Base-by-base conservation (phyloP, 805 yeast genomes). In the Candida coleopterorum region DNA sequence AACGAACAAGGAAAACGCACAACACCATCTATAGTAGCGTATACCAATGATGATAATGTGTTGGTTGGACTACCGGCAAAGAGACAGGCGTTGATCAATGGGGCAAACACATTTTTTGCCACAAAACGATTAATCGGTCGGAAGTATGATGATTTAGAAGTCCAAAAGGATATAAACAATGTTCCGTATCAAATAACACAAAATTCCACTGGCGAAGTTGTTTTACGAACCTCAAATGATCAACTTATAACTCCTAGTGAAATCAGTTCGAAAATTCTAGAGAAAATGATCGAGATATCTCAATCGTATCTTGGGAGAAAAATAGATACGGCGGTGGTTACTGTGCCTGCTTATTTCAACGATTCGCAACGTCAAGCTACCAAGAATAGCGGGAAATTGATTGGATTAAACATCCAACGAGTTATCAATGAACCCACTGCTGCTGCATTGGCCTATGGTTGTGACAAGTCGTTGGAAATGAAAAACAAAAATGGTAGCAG, bases 381-480 rank as follows among this genome's bases (percentile, higher is more conserved):
- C n/a, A 81, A 83, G 53, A 74, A 73, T 52, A 85, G 90, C 0
- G 94, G 90, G 23, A 68, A 71, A 49, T 62, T 81, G 47, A 84
- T 83, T n/a, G 90, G 90, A 18, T 59, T 84, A 47, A 79, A 83
- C 40, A 84, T 84, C 20, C 59, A 83, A 48, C 68, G 94, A 56
- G 88, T 84, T 31, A 74, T 84, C 22, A 84, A 84, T 58, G 93
- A 84, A 59, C 93, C 93, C 27, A 84, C 93, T 17, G 90, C 90
- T 9, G 90, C 93, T 20, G 90, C 90, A 11, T 69, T 84, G 49
- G 88, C 90, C 27, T 84, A 83, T 54, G 93, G 93, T 31, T 63
- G 82, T 20, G 84, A 80, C 46, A 69, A 72, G 49, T 66, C 70
- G 37, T 51, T 50, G 35, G n/a, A n/a, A n/a, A n/a, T n/a, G n/a